Evolutionary conservation across 768 basidiomycete species (phyloP), one percentile per base, ranked within the genome.

Genomic region (Rhizopogon rudus): DNA sequence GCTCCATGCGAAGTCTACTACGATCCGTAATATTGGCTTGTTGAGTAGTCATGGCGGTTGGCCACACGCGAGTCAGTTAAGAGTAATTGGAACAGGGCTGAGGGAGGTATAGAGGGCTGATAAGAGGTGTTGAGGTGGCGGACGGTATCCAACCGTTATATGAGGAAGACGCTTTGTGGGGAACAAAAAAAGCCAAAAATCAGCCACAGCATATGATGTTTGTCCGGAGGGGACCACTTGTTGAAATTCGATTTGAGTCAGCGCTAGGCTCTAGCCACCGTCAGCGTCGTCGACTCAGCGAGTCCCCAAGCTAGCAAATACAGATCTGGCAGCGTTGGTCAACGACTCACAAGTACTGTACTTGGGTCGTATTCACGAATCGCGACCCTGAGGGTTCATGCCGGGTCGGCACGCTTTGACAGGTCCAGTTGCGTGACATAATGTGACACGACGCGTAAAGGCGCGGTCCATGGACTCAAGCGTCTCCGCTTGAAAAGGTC

Each of bases 1-100:
- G 69, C 46, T 75, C 72, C 63, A 74, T 77, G 39, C 82, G 76
- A 49, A 77, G 70, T 51, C 75, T 78, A 25, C 78, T 73, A 53
- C 81, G 73, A 40, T 71, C 70, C 70, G 69, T 61, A 59, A 57
- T 31, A 6, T 43, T 62, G 35, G 60, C 57, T 66, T 63, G 67
- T 45, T 37, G 25, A 51, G 41, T 10, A 20, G 45, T 5, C 35
- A 45, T 48, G 20, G 16, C 31, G 44, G 29, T 13, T 48, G 40
- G 10, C 35, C 35, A 37, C 35, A 37, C 25, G 33, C 7, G 22
- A 7, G 14, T 17, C n/a, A 31, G 48, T 50, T 28, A 9, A 13
- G 8, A n/a, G 17, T 35, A 33, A 6, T 31, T 16, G 22, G 13
- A 51, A 31, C 28, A 45, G 16, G 40, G 20, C 33, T 16, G 25